Evolutionary conservation across 768 basidiomycete genomes (phyloP), one percentile per base, ranked within the genome.

Genomic region (Rossbeevera mucosa): DNA sequence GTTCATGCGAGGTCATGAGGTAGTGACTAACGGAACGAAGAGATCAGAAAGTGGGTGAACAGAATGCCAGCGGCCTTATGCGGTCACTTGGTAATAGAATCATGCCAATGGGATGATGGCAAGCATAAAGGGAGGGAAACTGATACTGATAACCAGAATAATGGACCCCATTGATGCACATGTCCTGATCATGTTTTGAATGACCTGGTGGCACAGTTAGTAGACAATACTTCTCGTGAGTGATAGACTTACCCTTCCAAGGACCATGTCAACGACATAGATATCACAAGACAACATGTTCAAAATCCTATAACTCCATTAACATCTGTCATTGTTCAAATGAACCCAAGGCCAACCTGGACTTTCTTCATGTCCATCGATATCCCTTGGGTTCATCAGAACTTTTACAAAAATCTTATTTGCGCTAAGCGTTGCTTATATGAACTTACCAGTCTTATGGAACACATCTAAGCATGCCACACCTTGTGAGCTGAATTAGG

Each of bases 201-300:
- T 83, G 18, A 91, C 66, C 74, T 76, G 25, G 25, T 13, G 5
- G 9, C 1, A 13, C 7, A 5, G 44, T 62, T 3, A 61, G 30
- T 4, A 53, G 26, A 28, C 30, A n/a, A 22, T 0, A 3, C 4
- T 2, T 21, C 2, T 22, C 1, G 4, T 1, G 1, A 42, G 2
- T 3, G 2, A 33, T 20, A 1, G 0, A 58, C 72, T 44, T 50
- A 74, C 86, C 26, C 87, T 77, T 5, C 82, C 83, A 20, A 96
- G 79, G 8, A 91, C 73, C 62, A 91, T 86, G 71, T 96, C 94
- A 16, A 95, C 80, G 25, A 88, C 86, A 61, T 89, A 91, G 14
- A 80, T 83, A 60, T 98, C 95, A 2, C 92, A 82, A 3, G 91
- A 91, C 70, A 97, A 97, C 24, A 96, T 67, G 68, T 96, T 97